phyloP scores from a whole-genome alignment of 2,329 filamentous ascomycete genomes.

The Pseudogymnoascus sp. region DNA sequence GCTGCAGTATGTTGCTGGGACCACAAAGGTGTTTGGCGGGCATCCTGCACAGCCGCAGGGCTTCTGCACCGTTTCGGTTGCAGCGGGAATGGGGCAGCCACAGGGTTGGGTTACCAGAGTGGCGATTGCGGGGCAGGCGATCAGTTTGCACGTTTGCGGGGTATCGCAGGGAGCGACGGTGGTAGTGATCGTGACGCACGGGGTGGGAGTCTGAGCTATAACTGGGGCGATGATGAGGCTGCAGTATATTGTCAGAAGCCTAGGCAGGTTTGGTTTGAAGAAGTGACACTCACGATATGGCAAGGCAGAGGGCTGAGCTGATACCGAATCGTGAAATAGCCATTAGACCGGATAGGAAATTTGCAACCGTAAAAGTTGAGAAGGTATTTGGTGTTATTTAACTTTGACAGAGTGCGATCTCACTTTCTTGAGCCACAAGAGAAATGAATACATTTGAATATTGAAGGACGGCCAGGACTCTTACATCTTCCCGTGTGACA shows the following conservation, averaged over 20 bases:
- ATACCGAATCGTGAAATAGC: neutral
- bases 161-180: neutral
- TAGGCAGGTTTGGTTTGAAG: neutral
- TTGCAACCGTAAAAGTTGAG: neutral
- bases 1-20: neutral
- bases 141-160: neutral
- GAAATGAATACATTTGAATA: neutral
- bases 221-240: neutral
- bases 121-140: neutral
- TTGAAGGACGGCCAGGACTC: neutral
- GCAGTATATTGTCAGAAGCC: neutral
- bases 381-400: neutral
- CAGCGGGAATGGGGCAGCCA: neutral
- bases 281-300: neutral
- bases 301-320: neutral
- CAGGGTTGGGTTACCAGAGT: neutral
- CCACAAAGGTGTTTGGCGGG: neutral
- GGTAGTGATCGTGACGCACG: neutral
- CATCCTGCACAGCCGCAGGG: neutral
- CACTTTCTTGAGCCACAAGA: neutral
- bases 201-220: neutral
- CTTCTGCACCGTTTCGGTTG: neutral
- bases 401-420: neutral
- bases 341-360: neutral
- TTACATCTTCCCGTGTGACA: neutral